Conservation (phyloP, 2,329 filamentous ascomycete genomes). For the Cryphonectria japonica region DNA sequence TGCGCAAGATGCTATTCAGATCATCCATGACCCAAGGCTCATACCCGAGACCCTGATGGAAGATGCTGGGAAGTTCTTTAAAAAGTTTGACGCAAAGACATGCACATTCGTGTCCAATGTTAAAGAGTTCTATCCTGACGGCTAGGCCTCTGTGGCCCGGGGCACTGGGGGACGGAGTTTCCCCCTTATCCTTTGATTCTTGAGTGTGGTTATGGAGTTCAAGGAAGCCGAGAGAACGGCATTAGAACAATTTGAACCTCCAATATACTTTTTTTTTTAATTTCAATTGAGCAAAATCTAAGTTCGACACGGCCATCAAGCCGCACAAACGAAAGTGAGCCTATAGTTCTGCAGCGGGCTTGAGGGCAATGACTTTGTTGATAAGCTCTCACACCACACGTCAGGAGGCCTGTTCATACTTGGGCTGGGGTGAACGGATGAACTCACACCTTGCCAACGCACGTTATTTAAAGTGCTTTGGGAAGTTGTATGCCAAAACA, state of each 20-base stretch:
- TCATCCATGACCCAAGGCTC: slow-evolving; percentile 52
- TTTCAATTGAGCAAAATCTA: background rate
- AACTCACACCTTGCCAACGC: no score
- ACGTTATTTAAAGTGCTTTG: no score
- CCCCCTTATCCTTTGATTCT: background rate
- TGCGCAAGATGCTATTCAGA: slow-evolving; percentile 78
- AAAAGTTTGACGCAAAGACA: slow-evolving; percentile 71
- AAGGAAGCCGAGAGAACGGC: background rate
- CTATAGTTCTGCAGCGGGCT: background rate
- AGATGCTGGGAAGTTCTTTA: slow-evolving; percentile 84
- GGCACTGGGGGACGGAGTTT: no score
- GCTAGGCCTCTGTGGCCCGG: slow-evolving; percentile 49
- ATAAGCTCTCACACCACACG: background rate
- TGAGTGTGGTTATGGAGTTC: background rate
- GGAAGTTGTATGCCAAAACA: background rate
- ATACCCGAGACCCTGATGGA: slow-evolving; percentile 64
- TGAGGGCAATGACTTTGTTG: background rate
- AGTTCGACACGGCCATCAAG: background rate
- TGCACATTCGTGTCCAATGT: slow-evolving; percentile 82
- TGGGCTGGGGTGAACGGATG: no score
- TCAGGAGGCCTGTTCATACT: no score
- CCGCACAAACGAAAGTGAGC: background rate
- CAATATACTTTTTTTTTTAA: background rate
- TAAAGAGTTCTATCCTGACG: slow-evolving; percentile 82
- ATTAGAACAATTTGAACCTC: background rate